A percentile compares a stretch with the other conserved stretches of the same genome.
Conservation (phyloP, 371 early-diverging fungal genomes). For the Entomophthora muscae region DNA sequence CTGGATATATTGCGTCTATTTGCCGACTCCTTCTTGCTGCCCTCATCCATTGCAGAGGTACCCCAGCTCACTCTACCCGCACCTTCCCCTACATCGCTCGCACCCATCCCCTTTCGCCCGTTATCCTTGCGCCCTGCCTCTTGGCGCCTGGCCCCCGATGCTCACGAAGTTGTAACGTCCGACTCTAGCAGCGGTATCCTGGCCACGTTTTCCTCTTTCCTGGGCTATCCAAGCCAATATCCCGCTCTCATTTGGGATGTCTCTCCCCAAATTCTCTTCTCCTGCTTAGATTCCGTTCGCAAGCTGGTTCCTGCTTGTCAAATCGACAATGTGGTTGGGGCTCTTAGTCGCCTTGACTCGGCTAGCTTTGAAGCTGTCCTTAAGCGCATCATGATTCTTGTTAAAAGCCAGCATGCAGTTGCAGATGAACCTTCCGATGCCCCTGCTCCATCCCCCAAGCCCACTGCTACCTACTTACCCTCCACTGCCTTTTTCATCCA, state of each 20-base stretch:
- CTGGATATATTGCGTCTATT: conserved; percentile 2
- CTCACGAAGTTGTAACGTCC: background rate
- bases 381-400: conserved; percentile 6
- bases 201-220: conserved; percentile 4
- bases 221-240: conserved; percentile 2
- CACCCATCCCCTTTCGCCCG: conserved; percentile 3
- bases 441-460: background rate
- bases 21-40: conserved; percentile 6
- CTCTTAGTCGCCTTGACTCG: background rate
- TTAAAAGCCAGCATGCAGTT: conserved; percentile 3
- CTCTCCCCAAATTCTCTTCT: background rate
- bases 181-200: background rate
- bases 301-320: conserved; percentile 5
- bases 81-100: background rate
- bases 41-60: background rate
- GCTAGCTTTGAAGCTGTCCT: conserved; percentile 1
- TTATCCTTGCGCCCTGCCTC: background rate
- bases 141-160: background rate
- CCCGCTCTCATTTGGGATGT: conserved; percentile 8
- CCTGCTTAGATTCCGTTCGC: conserved; percentile 1
- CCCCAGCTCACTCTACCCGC: background rate
- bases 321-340: background rate
- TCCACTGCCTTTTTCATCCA: conserved; percentile 5
- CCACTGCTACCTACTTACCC: background rate
- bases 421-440: background rate